phyloP scores from a whole-genome alignment of 129 eudicot species.

The Flaveria sonorensis region DNA sequence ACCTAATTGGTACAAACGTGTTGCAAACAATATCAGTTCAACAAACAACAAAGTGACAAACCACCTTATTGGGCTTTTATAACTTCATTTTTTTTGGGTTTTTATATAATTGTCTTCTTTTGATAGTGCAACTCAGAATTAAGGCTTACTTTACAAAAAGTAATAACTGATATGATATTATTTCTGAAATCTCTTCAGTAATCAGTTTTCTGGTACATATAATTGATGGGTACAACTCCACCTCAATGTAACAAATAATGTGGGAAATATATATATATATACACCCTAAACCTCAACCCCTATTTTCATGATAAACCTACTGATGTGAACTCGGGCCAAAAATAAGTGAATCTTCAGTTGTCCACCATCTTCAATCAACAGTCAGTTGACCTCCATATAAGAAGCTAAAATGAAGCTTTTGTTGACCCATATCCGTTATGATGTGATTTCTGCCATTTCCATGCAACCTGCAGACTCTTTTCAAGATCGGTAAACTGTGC shows the following conservation, averaged over 20 bases:
- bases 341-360: slow-evolving; percentile 17
- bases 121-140: background rate
- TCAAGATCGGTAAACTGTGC: slow-evolving; percentile 55
- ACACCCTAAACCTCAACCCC: slow-evolving; percentile 40
- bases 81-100: too few relatives aligned
- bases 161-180: slow-evolving; percentile 11
- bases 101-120: too few relatives aligned
- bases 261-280: slow-evolving; percentile 19
- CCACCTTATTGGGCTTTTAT: background rate
- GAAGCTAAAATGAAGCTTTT: background rate
- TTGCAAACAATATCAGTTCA: background rate
- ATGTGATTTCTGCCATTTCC: slow-evolving; percentile 89
- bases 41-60: background rate
- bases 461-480: slow-evolving; percentile 71
- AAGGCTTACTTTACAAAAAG: background rate
- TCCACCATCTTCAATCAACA: slow-evolving; percentile 9
- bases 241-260: slow-evolving; percentile 25
- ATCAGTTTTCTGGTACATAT: slow-evolving; percentile 25
- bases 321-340: slow-evolving; percentile 27
- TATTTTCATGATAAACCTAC: slow-evolving; percentile 30
- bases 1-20: background rate
- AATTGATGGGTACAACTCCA: slow-evolving; percentile 15
- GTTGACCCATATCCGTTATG: slow-evolving; percentile 52
- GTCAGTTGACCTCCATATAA: background rate
- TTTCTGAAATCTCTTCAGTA: slow-evolving; percentile 27